Conservation (phyloP, 2,329 filamentous ascomycete species). For the Fusarium poae region DNA sequence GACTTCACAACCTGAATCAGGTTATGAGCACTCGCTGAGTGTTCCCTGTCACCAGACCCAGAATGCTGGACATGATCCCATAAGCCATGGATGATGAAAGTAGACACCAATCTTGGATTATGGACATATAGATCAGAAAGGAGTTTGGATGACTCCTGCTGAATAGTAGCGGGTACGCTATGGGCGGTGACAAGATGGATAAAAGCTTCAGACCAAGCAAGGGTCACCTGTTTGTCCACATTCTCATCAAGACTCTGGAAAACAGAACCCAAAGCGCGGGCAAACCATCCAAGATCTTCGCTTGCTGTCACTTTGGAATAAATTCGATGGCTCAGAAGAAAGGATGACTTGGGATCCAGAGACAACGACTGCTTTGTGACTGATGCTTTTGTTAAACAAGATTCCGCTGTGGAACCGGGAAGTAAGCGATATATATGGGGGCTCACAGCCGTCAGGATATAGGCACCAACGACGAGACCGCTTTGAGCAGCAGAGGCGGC, state of each 20-base stretch:
- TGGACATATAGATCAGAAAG: conserved; percentile 75
- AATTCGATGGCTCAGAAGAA: conserved; percentile 84
- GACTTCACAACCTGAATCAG: conserved; percentile 72
- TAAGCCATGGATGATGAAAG: conserved; percentile 76
- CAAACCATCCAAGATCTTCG: conserved; percentile 84
- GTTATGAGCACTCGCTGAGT: conserved; percentile 74
- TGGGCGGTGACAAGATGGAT: conserved; percentile 81
- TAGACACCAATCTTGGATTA: conserved; percentile 69
- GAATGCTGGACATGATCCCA: conserved; percentile 82
- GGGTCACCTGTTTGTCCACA: conserved; percentile 62
- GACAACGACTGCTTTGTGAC: conserved; percentile 75
- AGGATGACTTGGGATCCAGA: conserved; percentile 85
- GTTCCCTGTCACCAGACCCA: conserved; percentile 82
- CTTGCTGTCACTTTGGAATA: conserved; percentile 82
- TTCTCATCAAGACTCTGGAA: conserved; percentile 67
- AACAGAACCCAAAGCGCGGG: conserved; percentile 75
- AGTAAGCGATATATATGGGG: conserved; percentile 67
- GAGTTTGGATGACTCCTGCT: conserved; percentile 71
- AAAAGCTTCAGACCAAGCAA: conserved; percentile 85
- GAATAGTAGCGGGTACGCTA: conserved; percentile 70
- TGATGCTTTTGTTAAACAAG: conserved; percentile 68
- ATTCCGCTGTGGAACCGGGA: conserved; percentile 63
- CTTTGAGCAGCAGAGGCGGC: conserved; percentile 83
- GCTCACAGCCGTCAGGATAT: conserved; percentile 76
- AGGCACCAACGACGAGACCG: conserved; percentile 83